Percentiles rank a stretch among this genome's conserved stretches.
Evolutionary conservation across 2,329 filamentous ascomycete genomes (phyloP).

Genomic region (Fusarium globosum): DNA sequence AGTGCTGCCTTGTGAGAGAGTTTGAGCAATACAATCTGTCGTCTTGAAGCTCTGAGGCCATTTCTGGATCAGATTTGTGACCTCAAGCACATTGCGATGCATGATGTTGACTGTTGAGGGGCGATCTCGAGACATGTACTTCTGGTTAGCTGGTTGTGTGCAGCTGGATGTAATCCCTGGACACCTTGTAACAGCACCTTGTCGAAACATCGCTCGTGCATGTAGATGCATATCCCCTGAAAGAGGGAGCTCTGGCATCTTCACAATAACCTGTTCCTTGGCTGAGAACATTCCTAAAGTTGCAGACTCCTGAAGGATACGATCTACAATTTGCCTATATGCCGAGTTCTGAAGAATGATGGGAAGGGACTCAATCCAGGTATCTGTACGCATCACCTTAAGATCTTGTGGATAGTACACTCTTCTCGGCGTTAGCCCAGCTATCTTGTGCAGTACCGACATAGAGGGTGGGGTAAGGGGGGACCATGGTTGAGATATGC

Average conservation of each 20-base stretch:
- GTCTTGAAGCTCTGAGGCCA: conserved; percentile 37
- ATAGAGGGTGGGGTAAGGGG: conserved; percentile 42
- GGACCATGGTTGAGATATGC: conserved; percentile 61
- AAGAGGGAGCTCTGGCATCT: conserved; percentile 10
- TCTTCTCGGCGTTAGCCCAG: conserved; percentile 45
- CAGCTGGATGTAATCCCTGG: conserved; percentile 14
- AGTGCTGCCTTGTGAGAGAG: conserved; percentile 16
- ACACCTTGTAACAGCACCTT: conserved; percentile 31
- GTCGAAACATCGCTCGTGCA: conserved; percentile 24
- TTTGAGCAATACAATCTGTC: conserved; percentile 27
- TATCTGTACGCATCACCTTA: conserved; percentile 49
- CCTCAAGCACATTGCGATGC: conserved; percentile 41
- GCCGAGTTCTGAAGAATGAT: conserved; percentile 50
- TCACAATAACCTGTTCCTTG: conserved; percentile 16
- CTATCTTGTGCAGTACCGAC: conserved; percentile 15
- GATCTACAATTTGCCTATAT: conserved; percentile 47
- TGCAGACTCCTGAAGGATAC: conserved; percentile 47
- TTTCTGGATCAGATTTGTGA: conserved; percentile 19
- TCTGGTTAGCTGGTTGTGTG: neutral
- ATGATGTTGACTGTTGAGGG: conserved; percentile 33
- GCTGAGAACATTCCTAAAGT: conserved; percentile 39
- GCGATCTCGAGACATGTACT: conserved; percentile 35
- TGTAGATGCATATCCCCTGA: conserved; percentile 35
- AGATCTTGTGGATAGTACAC: conserved; percentile 52
- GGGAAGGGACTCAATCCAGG: conserved; percentile 47